Evolutionary conservation across 140 eudicot genomes (phyloP), one percentile per base, ranked within the genome.

Genomic region (Senecio squalidus): DNA sequence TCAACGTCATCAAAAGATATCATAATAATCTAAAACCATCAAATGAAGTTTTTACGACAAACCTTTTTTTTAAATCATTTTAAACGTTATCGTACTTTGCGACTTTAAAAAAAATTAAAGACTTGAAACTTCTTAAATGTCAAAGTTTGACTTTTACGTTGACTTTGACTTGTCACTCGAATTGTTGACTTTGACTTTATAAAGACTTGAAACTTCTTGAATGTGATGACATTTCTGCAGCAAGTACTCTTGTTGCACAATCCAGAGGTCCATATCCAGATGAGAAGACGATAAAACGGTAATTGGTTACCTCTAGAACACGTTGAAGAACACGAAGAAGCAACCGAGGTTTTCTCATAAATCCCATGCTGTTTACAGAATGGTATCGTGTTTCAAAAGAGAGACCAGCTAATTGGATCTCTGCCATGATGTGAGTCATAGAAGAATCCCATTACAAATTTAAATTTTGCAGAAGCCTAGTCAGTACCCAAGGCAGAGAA

Each of bases 231-330:
- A 76, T 57, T 69, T 69, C 79, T 55, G 75, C 70, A 53, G 78
- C 85, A 58, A 83, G 72, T 18, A 23, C 49, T 59, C 58, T 69
- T 45, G 72, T 76, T 50, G 84, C 93, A 67, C 69, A 72, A 61
- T 87, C 89, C 38, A 92, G 65, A 46, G 95, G 94, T 63, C 59
- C 94, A 82, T 72, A 79, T 61, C 95, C 99, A 71, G 95, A 85
- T 26, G 99, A 55, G 66, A 92, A 74, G 33, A 92, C 77, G 47
- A 92, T 63, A 75, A 92, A 81, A 29, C 80, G 85, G 75, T 74
- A 74, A 55, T 30, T 68, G 46, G 82, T 69, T 41, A 70, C 45
- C 13, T 71, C 54, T 34, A 82, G 5, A 71, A 68, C 87, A 51
- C 63, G 55, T 69, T 62, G 69, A 73, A 92, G 80, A 55, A 84